Evolutionary conservation across 768 basidiomycete genomes (phyloP), one percentile per base, ranked within the genome.

Genomic region (Tephrocybe rancida): DNA sequence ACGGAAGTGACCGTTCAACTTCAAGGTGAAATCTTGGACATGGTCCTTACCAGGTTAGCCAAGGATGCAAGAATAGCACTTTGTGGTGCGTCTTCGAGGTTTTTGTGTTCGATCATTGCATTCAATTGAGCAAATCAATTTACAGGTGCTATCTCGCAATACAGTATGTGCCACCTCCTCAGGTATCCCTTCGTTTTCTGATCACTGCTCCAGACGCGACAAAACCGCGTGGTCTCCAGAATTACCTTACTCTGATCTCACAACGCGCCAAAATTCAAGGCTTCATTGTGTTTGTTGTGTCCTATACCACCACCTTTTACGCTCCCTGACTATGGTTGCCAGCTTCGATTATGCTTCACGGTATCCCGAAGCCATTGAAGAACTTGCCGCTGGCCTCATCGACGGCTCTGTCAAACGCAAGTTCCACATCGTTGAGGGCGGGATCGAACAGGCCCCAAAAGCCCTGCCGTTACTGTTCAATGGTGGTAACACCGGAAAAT

Each of bases 221-320:
- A 1, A 81, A 78, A 54, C 86, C 90, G 1, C 80, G 77, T 54
- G 90, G 90, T 13, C 74, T 95, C 14, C 73, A 80, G 53, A 79
- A 80, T 45, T 93, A 92, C 63, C 58, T 79, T 30, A 83, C 75
- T 51, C 72, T 97, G 50, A 94, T 97, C 58, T 63, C 80, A 0
- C 86, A 88, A 64, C 82, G 93, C 38, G 92, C 90, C 14, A 87
- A 76, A 35, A 83, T 98, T 1, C 76, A 90, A 64, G 95, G 95
- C 7, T 97, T 94, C 71, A 75, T 95, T 61, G 80, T 92, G 86
- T 89, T 64, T 44, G 84, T 66, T 18, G 44, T 11, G 8, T 25
- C 26, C 41, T n/a, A 21, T 5, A 5, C 22, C 29, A n/a, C n/a
- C 45, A 24, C 13, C 26, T 8, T 3, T 29, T 30, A 11, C 14